These are phyloP conservation scores for Adansonia madagascariensis DNA, from an alignment of 441 rosid genomes.

Conservation along the genomic window DNA sequence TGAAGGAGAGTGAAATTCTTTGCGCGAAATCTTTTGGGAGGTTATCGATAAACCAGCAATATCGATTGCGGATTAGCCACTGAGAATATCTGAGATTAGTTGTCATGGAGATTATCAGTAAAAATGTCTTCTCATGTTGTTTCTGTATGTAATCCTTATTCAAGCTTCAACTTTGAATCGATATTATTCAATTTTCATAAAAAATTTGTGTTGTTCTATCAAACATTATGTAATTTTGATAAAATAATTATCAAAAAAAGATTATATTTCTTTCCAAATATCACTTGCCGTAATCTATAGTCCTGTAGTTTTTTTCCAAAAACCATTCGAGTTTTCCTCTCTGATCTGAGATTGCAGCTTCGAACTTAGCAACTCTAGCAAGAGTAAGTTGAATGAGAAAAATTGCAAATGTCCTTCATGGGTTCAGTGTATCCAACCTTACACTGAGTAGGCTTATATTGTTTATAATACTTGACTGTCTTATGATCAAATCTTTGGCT, in stretches of 20 bases:
- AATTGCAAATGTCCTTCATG: no score
- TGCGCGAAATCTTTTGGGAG: constrained; percentile 20
- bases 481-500: no score
- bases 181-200: constrained; percentile 16
- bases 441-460: no score
- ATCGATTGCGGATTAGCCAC: constrained; percentile 25
- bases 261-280: background rate
- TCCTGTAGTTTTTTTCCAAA: background rate
- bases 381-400: no score
- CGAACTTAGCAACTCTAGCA: no score
- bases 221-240: constrained; percentile 11
- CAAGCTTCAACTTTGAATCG: background rate
- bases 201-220: background rate
- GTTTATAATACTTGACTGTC: no score
- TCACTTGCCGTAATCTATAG: background rate
- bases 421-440: no score
- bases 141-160: constrained; percentile 21
- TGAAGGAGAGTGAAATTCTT: constrained; percentile 64
- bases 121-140: constrained; percentile 7
- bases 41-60: constrained; percentile 35
- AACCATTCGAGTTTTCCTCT: no score
- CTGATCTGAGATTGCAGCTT: no score
- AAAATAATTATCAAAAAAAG: background rate
- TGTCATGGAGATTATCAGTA: background rate
- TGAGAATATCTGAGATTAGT: constrained; percentile 21